phyloP scores from a whole-genome alignment of 1,284 basidiomycete genomes.

The Puccinia sorghi region DNA sequence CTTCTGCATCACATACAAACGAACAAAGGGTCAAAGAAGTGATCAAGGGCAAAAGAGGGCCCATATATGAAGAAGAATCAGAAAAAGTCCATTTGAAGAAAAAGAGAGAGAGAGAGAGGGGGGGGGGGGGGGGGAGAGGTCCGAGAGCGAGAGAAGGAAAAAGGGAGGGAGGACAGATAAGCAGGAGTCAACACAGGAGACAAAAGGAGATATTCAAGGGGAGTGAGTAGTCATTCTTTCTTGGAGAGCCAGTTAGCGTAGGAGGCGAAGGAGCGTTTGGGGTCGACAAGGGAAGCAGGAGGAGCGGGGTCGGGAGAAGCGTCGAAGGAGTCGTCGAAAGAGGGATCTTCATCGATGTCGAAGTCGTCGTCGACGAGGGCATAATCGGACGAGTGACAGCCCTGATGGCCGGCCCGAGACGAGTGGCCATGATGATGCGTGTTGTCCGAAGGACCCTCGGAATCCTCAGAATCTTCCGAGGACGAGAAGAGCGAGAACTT shows the following conservation, averaged over 20 bases:
- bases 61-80: not conserved
- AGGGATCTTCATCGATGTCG: conserved; percentile 23
- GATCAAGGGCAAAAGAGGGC: no score
- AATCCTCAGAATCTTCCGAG: conserved; percentile 22
- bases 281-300: not conserved
- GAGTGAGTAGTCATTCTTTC: not conserved
- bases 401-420: no score
- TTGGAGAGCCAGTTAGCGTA: conserved; percentile 33
- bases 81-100: not conserved
- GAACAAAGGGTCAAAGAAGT: no score
- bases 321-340: not conserved
- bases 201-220: not conserved
- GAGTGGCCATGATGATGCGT: no score
- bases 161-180: not conserved
- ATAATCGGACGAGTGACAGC: no score
- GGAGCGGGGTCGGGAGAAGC: not conserved
- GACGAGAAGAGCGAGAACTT: conserved; percentile 37
- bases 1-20: no score
- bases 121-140: no score
- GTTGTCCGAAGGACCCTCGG: no score
- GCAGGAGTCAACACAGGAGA: not conserved
- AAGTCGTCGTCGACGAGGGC: conserved; percentile 29
- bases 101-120: not conserved
- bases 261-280: not conserved
- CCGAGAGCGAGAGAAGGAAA: not conserved